Evolutionary conservation across 345 rosid species (phyloP), one percentile per base, ranked within the genome.

Genomic region (Eucalyptus erythrocorys): DNA sequence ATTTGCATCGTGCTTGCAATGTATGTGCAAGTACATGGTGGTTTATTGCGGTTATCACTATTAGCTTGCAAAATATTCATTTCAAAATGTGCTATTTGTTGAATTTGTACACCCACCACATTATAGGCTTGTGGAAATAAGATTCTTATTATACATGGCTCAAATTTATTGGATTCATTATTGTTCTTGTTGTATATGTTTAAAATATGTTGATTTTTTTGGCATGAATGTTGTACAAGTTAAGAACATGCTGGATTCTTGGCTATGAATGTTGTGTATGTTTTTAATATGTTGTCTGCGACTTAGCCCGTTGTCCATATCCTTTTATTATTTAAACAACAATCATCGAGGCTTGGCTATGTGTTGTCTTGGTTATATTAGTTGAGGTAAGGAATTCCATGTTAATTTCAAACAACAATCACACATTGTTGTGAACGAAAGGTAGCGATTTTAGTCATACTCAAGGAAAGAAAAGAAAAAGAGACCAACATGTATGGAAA

Each of bases 101-200:
- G 0, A 24, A 55, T 55, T 55, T 55, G 61, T 55, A 55, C 61
- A 8, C 61, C 61, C 61, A 24, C 13, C 61, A 55, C 61, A 24
- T 55, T 24, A 55, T 24, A 55, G 61, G 61, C 27, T 10, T 0
- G 30, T 0, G 3, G 3, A 55, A 55, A 22, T 55, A 55, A 1
- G 6, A 55, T 55, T 55, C 30, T 55, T 55, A 55, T 24, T 55
- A 55, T 22, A 55, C 1, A 55, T 24, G 13, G 13, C 61, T 64
- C 40, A n/a, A 64, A 64, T n/a, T 64, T 64, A 64, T 4, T 64
- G 19, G 19, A 64, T 64, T 64, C 76, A 64, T 7, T n/a, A 32
- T n/a, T n/a, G 19, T 64, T 64, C 2, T n/a, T 64, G 0, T 0
- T n/a, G 11, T 14, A 64, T 40, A 64, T 14, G 40, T n/a, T n/a